Conservation (phyloP, 331 rosid species). For the Malus hybrid region DNA sequence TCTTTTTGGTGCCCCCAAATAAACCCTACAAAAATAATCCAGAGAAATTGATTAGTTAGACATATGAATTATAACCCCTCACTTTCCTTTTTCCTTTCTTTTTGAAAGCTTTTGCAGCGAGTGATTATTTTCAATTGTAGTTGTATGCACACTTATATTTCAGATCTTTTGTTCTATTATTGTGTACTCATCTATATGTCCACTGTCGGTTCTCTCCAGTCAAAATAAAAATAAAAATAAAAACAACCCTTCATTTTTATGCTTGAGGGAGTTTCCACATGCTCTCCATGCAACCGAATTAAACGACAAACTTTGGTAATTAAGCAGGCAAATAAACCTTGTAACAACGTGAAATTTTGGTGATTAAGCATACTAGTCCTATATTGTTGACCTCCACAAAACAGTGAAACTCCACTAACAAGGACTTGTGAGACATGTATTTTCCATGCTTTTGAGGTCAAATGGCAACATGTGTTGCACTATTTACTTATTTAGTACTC, state of each 20-base stretch:
- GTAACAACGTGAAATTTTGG: background rate
- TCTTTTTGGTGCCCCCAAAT: slow-evolving; percentile 18
- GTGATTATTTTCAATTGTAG: slow-evolving; percentile 14
- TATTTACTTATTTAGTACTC: background rate
- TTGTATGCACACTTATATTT: slow-evolving; percentile 9
- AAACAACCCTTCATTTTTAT: background rate
- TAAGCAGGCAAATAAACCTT: background rate
- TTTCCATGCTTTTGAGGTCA: slow-evolving; percentile 40
- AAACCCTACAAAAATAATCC: slow-evolving; percentile 16
- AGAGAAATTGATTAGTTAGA: slow-evolving; percentile 24
- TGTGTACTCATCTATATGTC: slow-evolving; percentile 53
- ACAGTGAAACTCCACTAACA: slow-evolving; percentile 62
- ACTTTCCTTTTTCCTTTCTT: slow-evolving; percentile 5
- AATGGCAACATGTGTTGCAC: slow-evolving; percentile 13
- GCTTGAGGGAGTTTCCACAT: slow-evolving; percentile 14
- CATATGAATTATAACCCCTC: slow-evolving; percentile 4
- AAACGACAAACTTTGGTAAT: background rate
- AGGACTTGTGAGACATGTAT: slow-evolving; percentile 22
- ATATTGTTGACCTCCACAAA: slow-evolving; percentile 53
- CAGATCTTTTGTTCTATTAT: slow-evolving; percentile 32
- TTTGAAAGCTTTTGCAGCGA: slow-evolving; percentile 24
- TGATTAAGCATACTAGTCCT: slow-evolving; percentile 28
- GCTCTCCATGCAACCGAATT: slow-evolving; percentile 20
- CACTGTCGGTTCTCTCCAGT: slow-evolving; percentile 10
- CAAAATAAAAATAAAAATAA: background rate